A percentile compares a stretch with the other conserved stretches of the same genome.
These are phyloP conservation scores for Conoideocrella luteorostrata DNA, from an alignment of 2,329 filamentous ascomycete genomes.

Conservation along the genomic window DNA sequence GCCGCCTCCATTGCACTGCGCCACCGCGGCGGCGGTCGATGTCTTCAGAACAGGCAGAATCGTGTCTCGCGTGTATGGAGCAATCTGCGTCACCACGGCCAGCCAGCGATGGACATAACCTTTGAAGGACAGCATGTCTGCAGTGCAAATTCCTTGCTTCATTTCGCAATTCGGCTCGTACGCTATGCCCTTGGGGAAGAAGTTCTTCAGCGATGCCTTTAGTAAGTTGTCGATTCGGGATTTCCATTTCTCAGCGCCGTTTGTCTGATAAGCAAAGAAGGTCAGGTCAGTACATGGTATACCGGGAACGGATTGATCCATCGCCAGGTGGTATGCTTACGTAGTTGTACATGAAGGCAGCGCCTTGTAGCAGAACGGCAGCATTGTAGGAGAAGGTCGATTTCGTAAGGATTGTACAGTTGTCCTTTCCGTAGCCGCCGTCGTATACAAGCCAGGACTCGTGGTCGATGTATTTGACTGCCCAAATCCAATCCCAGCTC, in stretches of 20 bases:
- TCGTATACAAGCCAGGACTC: constrained; percentile 53
- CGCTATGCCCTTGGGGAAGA: constrained; percentile 51
- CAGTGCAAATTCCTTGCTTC: constrained; percentile 52
- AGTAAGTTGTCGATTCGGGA: constrained; percentile 35
- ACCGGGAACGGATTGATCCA: too few relatives aligned
- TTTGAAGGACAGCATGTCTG: constrained; percentile 38
- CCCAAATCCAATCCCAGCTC: constrained; percentile 53
- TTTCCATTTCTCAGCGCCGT: constrained; percentile 44
- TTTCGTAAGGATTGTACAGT: constrained; percentile 44
- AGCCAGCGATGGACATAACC: constrained; percentile 49
- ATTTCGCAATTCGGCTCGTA: constrained; percentile 53
- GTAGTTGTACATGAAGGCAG: constrained; percentile 53
- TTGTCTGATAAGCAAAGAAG: constrained; percentile 34
- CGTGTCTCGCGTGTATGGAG: constrained; percentile 41
- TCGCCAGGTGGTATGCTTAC: constrained; percentile 41
- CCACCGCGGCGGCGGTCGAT: constrained; percentile 46
- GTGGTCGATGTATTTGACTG: constrained; percentile 51
- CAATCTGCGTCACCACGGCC: constrained; percentile 42
- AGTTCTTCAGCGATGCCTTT: constrained; percentile 30
- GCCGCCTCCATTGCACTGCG: constrained; percentile 40
- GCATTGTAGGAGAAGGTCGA: constrained; percentile 51
- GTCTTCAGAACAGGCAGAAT: constrained; percentile 44
- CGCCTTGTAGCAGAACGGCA: constrained; percentile 46
- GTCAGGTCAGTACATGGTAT: constrained; percentile 54
- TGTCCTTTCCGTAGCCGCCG: constrained; percentile 43